Conservation (phyloP, 1,284 basidiomycete species). For the Leccinum insolens region DNA sequence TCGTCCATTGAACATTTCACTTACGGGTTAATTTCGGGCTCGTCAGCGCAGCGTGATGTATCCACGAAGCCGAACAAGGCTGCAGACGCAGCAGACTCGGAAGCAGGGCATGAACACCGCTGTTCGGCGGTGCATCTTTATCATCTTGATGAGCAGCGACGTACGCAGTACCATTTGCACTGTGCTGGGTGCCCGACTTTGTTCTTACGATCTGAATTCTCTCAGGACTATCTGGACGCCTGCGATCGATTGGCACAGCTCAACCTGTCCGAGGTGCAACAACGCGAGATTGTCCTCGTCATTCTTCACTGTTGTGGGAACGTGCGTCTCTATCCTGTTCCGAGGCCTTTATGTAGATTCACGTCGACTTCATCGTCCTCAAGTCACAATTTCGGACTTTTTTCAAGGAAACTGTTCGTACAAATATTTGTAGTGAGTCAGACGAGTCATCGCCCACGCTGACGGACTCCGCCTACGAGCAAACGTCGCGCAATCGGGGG, state of each 20-base stretch:
- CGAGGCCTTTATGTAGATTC: neutral
- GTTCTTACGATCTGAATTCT: neutral
- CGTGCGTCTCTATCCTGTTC: no score
- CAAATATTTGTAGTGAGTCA: slow-evolving; percentile 77
- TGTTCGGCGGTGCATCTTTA: no score
- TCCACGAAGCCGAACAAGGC: slow-evolving; percentile 20
- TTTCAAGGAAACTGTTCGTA: slow-evolving; percentile 63
- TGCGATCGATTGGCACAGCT: no score
- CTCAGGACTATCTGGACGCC: slow-evolving; percentile 47
- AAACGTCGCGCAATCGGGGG: slow-evolving; percentile 53
- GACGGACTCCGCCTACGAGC: slow-evolving; percentile 38
- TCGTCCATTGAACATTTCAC: no score
- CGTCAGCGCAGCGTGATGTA: slow-evolving; percentile 87
- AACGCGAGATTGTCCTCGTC: no score
- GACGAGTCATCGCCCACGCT: slow-evolving; percentile 62
- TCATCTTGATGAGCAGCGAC: slow-evolving; percentile 86
- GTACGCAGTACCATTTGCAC: slow-evolving; percentile 46
- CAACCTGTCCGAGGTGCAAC: no score
- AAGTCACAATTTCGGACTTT: slow-evolving; percentile 68
- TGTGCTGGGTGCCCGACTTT: neutral
- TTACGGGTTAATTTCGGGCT: slow-evolving; percentile 52
- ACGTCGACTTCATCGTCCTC: slow-evolving; percentile 77
- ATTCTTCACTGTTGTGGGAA: no score
- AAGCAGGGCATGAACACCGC: no score
- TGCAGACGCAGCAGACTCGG: slow-evolving; percentile 47